Conservation (phyloP, 2,329 filamentous ascomycete genomes). For the Ceratocystiopsis minuta region DNA sequence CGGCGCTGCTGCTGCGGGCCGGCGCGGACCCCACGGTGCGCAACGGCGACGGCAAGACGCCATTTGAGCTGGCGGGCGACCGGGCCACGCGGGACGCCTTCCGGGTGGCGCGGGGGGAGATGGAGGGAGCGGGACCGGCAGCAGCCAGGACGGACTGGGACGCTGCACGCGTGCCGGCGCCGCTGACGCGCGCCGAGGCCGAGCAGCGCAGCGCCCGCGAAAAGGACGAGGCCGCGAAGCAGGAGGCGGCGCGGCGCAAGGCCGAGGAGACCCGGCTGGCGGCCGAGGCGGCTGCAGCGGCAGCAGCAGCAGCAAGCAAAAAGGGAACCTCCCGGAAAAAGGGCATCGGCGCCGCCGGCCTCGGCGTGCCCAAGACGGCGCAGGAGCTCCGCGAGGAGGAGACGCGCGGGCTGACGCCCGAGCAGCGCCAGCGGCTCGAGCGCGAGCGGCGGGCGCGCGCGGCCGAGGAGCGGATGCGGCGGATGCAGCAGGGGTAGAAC, state of each 20-base stretch:
- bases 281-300: conserved; percentile 42
- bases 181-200: conserved; percentile 53
- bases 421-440: conserved; percentile 71
- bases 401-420: conserved; percentile 64
- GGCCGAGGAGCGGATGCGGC: conserved; percentile 69
- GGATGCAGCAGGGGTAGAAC: conserved; percentile 10
- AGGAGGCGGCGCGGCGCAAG: conserved; percentile 52
- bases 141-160: conserved; percentile 42
- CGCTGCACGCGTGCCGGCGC: conserved; percentile 49
- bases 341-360: no score
- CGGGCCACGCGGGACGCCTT: conserved; percentile 78
- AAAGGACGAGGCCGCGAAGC: conserved; percentile 46
- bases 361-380: conserved; percentile 48
- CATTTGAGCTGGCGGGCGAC: conserved; percentile 79
- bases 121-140: conserved; percentile 52
- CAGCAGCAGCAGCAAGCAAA: conserved; percentile 14
- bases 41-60: conserved; percentile 62
- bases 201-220: conserved; percentile 54
- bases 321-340: conserved; percentile 16
- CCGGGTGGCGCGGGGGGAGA: conserved; percentile 64
- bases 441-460: conserved; percentile 79
- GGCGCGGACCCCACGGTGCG: conserved; percentile 52
- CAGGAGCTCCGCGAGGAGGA: conserved; percentile 75
- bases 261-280: conserved; percentile 57
- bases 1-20: conserved; percentile 57